phyloP scores from a whole-genome alignment of 345 rosid species.

The Gossypium stocksii region DNA sequence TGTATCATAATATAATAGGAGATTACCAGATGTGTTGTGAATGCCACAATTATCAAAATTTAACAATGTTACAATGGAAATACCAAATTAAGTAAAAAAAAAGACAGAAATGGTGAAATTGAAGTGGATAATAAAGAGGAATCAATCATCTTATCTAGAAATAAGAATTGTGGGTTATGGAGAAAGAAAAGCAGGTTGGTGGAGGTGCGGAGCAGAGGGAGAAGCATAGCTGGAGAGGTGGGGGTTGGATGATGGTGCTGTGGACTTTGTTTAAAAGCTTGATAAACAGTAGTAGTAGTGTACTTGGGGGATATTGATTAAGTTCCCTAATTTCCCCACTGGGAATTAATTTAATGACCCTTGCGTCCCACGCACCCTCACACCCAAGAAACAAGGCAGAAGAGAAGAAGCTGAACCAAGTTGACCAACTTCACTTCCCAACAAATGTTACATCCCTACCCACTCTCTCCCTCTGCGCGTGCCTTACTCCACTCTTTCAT shows the following conservation, averaged over 20 bases:
- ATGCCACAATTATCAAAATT: no score
- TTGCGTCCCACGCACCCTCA: conserved; percentile 12
- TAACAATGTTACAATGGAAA: no score
- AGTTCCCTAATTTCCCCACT: conserved; percentile 19
- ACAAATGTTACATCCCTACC: background rate
- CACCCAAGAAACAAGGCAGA: no score
- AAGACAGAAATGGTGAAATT: no score
- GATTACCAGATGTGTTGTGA: no score
- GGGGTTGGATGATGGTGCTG: conserved; percentile 9
- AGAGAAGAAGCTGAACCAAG: conserved; percentile 1
- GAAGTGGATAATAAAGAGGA: no score
- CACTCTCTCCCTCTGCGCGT: conserved; percentile 21
- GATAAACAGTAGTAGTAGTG: conserved; percentile 1
- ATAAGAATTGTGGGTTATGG: no score
- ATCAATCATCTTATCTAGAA: no score
- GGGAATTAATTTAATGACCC: conserved; percentile 12
- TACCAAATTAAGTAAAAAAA: no score
- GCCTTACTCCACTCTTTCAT: background rate
- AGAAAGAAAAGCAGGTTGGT: background rate
- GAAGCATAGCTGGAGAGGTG: background rate
- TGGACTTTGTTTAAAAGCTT: conserved; percentile 21
- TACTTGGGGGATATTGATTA: background rate
- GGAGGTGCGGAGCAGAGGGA: conserved; percentile 9
- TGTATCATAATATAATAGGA: no score
- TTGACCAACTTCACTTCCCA: conserved; percentile 13